These are phyloP conservation scores for Trichoderma semiorbis DNA, from an alignment of 2,329 filamentous ascomycete species.

Conservation along the genomic window DNA sequence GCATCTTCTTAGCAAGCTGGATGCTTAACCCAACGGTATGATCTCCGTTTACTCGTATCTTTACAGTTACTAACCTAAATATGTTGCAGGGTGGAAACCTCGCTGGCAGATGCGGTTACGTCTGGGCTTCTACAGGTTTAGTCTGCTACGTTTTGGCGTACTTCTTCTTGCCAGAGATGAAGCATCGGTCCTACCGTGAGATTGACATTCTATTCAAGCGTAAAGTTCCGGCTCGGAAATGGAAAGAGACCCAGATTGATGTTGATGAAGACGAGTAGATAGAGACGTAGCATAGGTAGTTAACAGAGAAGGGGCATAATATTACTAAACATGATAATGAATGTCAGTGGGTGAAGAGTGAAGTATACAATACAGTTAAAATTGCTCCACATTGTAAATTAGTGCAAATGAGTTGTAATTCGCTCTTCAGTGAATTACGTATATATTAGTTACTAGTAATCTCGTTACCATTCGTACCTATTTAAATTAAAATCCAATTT, in stretches of 20 bases:
- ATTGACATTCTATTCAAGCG: neutral
- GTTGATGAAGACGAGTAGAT: neutral
- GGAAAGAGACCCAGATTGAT: neutral
- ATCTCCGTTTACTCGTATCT: neutral
- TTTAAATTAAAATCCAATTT: neutral
- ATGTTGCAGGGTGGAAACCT: neutral
- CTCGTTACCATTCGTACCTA: neutral
- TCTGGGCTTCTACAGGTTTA: neutral
- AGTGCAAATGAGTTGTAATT: neutral
- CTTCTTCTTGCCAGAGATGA: conserved; percentile 3
- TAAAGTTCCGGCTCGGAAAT: neutral
- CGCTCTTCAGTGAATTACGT: neutral
- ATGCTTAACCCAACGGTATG: neutral
- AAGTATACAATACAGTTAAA: neutral
- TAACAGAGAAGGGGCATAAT: neutral
- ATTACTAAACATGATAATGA: neutral
- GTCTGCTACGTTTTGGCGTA: neutral
- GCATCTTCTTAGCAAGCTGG: conserved; percentile 2
- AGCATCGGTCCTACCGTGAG: neutral
- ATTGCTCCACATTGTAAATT: neutral
- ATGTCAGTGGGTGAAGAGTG: neutral
- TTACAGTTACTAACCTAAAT: neutral
- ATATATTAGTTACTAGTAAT: neutral
- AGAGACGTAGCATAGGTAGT: neutral
- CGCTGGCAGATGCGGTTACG: neutral